These are phyloP conservation scores for Discostella pseudostelligera DNA, from an alignment of 108 stramenopile genomes.

Conservation along the genomic window DNA sequence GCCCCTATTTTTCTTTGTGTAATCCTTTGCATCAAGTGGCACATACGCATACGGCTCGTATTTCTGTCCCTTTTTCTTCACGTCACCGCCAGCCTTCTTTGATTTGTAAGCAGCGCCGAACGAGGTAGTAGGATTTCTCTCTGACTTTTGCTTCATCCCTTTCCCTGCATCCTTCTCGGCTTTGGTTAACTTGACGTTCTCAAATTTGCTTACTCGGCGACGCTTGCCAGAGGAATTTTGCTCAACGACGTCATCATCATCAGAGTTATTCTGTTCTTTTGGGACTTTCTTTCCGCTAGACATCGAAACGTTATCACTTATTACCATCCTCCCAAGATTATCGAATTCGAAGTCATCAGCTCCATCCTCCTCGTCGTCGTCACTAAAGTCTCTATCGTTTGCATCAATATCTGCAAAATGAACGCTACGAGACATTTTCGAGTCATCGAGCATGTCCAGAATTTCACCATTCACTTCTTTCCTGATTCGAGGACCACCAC, in stretches of 20 bases:
- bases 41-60: slow-evolving; percentile 93
- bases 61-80: slow-evolving; percentile 85
- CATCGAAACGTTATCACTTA: slow-evolving; percentile 55
- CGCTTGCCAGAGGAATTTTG: slow-evolving; percentile 36
- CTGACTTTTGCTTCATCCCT: slow-evolving; percentile 28
- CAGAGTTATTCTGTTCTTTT: slow-evolving; percentile 18
- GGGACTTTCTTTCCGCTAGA: slow-evolving; percentile 13
- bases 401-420: slow-evolving; percentile 48
- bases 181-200: slow-evolving; percentile 41
- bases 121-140: slow-evolving; percentile 23
- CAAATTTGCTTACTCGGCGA: slow-evolving; percentile 54
- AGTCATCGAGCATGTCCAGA: slow-evolving; percentile 79
- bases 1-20: slow-evolving; percentile 83
- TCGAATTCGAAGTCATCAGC: slow-evolving; percentile 67
- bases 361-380: slow-evolving; percentile 62
- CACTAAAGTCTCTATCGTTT: slow-evolving; percentile 52
- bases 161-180: slow-evolving; percentile 30
- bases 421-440: slow-evolving; percentile 68
- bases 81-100: slow-evolving; percentile 93
- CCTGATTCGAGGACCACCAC: slow-evolving; percentile 47
- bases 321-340: slow-evolving; percentile 69
- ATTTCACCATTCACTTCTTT: slow-evolving; percentile 72
- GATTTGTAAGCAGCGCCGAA: slow-evolving; percentile 84
- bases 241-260: slow-evolving; percentile 29
- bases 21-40: slow-evolving; percentile 84